Evolutionary conservation across 495 filamentous ascomycete species (phyloP), one percentile per base, ranked within the genome.

Genomic region (Evernia prunastri): DNA sequence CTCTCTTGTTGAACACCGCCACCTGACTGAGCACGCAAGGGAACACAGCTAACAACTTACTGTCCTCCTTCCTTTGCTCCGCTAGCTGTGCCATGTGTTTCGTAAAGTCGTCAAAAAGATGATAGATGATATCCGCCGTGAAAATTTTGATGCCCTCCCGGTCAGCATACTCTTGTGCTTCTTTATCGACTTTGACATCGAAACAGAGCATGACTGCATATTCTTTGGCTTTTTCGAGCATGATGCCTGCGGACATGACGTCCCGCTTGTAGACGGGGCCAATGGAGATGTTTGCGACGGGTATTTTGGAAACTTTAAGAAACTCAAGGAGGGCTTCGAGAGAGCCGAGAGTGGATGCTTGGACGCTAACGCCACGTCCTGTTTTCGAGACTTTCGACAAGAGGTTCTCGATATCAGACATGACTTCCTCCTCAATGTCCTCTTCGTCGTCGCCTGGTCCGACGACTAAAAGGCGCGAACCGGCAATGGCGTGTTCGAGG

Each of bases 201-300:
- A 99, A 99, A 74, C 95, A 97, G 25, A 99, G 87, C 95, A 99
- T 99, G 74, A 97, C 91, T 31, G 95, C 95, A 66, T 87, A 95
- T 73, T 99, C 94, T 69, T 90, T 91, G 53, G 86, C 84, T 77
- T 97, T 97, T 79, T 99, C 95, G 64, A 97, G 79, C 95, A 99
- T 99, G 60, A 87, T 89, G 68, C 90, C 93, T 47, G 89, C 90
- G 75, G 93, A 92, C 85, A 97, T 94, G 59, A 99, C 90, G 77
- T 99, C 95, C 68, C 95, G 92, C 82, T 96, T 97, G 84, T 87
- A 97, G 53, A 99, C 93, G 31, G 95, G 95, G 47, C 95, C 95
- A 71, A 99, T 99, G 60, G 91, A 93, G 63, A 99, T 95, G 76
- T 96, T 93, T 63, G 92, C 88, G 33, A 99, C 95, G 3, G 95